Conservation (phyloP, 2,329 filamentous ascomycete genomes). For the Xylaria polymorpha region DNA sequence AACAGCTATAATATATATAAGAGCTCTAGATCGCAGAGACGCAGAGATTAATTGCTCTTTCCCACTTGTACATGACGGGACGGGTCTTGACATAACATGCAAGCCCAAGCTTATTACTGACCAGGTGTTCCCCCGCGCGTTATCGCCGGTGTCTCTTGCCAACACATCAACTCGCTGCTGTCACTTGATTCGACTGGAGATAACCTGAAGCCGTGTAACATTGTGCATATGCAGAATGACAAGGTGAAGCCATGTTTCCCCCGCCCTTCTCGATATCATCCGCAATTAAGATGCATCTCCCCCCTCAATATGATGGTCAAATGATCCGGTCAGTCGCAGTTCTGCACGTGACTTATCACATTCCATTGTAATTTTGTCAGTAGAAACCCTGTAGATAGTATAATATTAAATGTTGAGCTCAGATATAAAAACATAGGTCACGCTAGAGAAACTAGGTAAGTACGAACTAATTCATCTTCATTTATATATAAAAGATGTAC, state of each 20-base stretch:
- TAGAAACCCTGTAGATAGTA: no score
- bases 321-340: constrained; percentile 19
- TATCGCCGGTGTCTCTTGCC: constrained; percentile 28
- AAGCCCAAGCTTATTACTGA: constrained; percentile 24
- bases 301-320: constrained; percentile 30
- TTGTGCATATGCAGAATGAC: constrained; percentile 24
- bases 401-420: no score
- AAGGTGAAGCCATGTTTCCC: constrained; percentile 21
- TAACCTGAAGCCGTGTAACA: constrained; percentile 30
- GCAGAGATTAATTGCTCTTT: neutral
- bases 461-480: no score
- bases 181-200: constrained; percentile 22
- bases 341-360: constrained; percentile 21
- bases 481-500: no score
- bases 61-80: constrained; percentile 4
- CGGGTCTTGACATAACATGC: constrained; percentile 15
- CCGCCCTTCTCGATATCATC: constrained; percentile 16
- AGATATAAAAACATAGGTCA: no score
- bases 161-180: constrained; percentile 30
- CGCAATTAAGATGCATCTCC: constrained; percentile 22
- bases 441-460: no score
- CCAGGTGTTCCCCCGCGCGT: constrained; percentile 12
- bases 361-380: no score
- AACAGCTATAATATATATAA: constrained; percentile 1
- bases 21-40: neutral